Evolutionary conservation across 1,284 basidiomycete species (phyloP).

Genomic region (Melampsora americana): DNA sequence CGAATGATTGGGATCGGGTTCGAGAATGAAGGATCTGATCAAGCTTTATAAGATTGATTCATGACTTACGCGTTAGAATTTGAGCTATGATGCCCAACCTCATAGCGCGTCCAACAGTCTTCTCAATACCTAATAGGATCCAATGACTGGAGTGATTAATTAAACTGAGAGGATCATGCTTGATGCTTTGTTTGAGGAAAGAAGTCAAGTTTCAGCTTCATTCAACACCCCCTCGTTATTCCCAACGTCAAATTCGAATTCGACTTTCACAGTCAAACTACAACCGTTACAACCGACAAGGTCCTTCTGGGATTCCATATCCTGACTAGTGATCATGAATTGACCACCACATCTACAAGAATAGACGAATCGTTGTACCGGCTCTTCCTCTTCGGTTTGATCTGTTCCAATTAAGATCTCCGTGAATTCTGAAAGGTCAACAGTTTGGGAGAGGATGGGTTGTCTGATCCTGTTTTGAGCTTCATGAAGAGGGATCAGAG

Average conservation of each 20-base stretch:
- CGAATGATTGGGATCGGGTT: no score
- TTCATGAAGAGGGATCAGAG: neutral
- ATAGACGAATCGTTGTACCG: constrained; percentile 7
- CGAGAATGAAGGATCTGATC: no score
- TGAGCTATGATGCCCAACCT: no score
- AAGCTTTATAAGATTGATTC: no score
- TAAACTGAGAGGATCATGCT: no score
- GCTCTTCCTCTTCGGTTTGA: neutral
- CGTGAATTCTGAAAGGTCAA: constrained; percentile 35
- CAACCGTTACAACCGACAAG: constrained; percentile 31
- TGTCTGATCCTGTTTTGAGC: neutral
- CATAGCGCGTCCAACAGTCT: no score
- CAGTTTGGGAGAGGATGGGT: constrained; percentile 23
- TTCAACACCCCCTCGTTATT: no score
- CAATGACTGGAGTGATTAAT: no score
- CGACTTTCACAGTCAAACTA: constrained; percentile 29
- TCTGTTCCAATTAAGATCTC: neutral
- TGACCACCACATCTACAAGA: constrained; percentile 31
- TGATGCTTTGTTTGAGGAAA: no score
- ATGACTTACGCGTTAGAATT: no score
- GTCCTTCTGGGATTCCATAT: constrained; percentile 9
- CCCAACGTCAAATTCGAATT: constrained; percentile 2
- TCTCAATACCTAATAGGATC: no score
- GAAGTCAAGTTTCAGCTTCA: no score
- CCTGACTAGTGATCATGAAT: constrained; percentile 23